Percentiles rank a stretch among this genome's conserved stretches.
phyloP scores from a whole-genome alignment of 345 rosid species.

The Erodium maritimum region DNA sequence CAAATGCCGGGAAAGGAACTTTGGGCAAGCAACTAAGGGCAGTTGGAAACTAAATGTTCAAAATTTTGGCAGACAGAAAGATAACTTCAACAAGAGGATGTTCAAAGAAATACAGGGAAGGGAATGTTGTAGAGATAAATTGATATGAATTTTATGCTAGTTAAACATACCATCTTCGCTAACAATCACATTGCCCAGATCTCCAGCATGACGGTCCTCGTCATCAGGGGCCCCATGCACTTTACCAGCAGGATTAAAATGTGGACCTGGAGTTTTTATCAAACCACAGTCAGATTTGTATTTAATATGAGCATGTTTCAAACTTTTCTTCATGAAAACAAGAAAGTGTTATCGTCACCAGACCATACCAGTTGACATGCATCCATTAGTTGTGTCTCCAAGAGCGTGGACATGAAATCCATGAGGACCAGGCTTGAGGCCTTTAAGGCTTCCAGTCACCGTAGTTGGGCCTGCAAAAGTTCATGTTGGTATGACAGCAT shows the following conservation, averaged over 20 bases:
- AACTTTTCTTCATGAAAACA: neutral
- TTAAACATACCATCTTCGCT: conserved; percentile 67
- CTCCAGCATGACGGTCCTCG: conserved; percentile 89
- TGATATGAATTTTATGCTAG: too few relatives aligned
- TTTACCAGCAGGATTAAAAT: conserved; percentile 74
- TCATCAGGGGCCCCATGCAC: conserved; percentile 93
- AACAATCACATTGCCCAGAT: conserved; percentile 69
- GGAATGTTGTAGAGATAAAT: too few relatives aligned
- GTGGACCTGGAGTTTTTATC: conserved; percentile 50
- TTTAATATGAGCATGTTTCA: neutral
- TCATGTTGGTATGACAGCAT: neutral
- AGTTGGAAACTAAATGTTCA: neutral
- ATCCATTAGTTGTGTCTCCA: conserved; percentile 96
- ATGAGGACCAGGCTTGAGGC: conserved; percentile 88
- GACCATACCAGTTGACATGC: conserved; percentile 89
- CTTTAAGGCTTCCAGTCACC: conserved; percentile 64
- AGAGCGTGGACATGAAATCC: conserved; percentile 97
- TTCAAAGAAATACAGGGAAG: neutral
- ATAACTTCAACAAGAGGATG: neutral
- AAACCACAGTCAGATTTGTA: neutral
- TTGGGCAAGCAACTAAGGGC: neutral
- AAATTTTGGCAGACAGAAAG: neutral
- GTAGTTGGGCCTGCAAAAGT: conserved; percentile 52
- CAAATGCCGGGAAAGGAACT: neutral
- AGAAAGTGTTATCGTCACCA: neutral